These are phyloP conservation scores for Scheffersomyces illinoinensis DNA, from an alignment of 1,139 yeast species.

Conservation along the genomic window DNA sequence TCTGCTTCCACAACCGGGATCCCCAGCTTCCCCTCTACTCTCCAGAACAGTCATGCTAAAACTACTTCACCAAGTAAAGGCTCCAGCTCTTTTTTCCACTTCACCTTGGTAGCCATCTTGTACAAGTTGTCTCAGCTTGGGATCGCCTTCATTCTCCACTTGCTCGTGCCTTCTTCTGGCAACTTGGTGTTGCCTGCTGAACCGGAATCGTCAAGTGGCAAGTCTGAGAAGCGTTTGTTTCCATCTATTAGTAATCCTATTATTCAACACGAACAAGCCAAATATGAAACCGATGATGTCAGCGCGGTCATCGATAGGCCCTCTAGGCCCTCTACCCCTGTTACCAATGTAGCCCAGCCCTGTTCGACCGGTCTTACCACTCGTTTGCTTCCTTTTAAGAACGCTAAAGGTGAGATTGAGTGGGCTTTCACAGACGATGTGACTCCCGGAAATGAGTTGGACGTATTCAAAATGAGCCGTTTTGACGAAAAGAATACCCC, in stretches of 20 bases:
- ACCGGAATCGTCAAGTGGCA: conserved; percentile 4
- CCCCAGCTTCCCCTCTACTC: background rate
- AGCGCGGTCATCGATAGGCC: background rate
- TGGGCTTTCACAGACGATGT: conserved; percentile 54
- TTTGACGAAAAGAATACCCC: conserved; percentile 4
- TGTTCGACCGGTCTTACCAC: conserved; percentile 55
- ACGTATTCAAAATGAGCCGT: conserved; percentile 24
- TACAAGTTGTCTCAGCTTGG: conserved; percentile 15
- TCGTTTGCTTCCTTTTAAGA: conserved; percentile 51
- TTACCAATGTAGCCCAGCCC: conserved; percentile 21
- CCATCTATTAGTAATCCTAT: conserved; percentile 17
- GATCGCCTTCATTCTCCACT: conserved; percentile 9
- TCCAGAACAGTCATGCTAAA: conserved; percentile 1
- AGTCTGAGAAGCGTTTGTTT: conserved; percentile 11
- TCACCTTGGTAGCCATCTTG: conserved; percentile 16
- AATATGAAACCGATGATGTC: background rate
- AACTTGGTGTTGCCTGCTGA: conserved; percentile 8
- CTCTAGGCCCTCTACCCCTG: conserved; percentile 4
- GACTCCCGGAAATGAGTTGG: conserved; percentile 25
- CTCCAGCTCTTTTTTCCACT: conserved; percentile 6
- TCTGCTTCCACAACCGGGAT: background rate
- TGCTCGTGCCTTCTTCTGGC: conserved; percentile 8
- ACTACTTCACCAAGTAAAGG: conserved; percentile 1
- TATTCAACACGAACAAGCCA: conserved; percentile 1
- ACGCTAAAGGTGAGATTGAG: conserved; percentile 55